These are phyloP conservation scores for Vitellaria paradoxa DNA, from an alignment of 179 eudicot species.

Conservation along the genomic window DNA sequence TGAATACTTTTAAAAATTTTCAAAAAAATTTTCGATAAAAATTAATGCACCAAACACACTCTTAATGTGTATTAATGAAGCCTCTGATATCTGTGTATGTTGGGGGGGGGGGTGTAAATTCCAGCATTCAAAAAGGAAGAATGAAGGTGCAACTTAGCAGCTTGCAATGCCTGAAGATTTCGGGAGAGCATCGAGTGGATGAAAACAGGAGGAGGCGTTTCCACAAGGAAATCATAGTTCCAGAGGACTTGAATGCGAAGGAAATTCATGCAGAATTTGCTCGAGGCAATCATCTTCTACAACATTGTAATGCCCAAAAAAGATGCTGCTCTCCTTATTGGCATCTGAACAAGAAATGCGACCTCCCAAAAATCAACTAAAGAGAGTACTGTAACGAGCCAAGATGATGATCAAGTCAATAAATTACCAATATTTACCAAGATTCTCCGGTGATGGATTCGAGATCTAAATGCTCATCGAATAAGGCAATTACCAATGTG, in stretches of 20 bases:
- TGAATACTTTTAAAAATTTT: no score
- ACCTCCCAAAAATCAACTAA: no score
- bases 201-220: conserved; percentile 40
- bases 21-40: no score
- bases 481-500: conserved; percentile 18
- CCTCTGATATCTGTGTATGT: no score
- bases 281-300: conserved; percentile 31
- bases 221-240: conserved; percentile 42
- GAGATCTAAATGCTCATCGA: conserved; percentile 17
- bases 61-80: no score
- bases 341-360: neutral
- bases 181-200: conserved; percentile 47
- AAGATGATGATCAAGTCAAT: conserved; percentile 10
- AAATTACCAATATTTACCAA: neutral
- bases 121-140: conserved; percentile 67
- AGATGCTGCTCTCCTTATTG: neutral
- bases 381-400: neutral
- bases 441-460: conserved; percentile 1
- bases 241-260: conserved; percentile 35
- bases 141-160: conserved; percentile 52
- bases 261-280: conserved; percentile 56
- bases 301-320: conserved; percentile 37
- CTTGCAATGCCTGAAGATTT: conserved; percentile 45
- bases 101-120: no score
- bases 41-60: no score